Base-by-base conservation (phyloP, 1,284 basidiomycete species). In the Ceratobasidium theobromae region DNA sequence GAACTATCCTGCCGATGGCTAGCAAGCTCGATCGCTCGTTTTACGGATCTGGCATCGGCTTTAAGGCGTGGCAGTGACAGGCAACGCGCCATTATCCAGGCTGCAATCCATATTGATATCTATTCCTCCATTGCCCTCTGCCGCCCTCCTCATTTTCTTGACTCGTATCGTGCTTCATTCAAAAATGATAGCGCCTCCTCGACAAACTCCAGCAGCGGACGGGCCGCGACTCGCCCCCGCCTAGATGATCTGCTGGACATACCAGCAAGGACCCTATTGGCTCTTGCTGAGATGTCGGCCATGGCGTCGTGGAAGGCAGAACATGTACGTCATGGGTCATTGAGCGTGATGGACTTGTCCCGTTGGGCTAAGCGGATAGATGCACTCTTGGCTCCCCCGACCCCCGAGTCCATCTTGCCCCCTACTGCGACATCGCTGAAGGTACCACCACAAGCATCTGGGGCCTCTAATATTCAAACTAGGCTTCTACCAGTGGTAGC, bases 331-430 rank as follows among this genome's bases (percentile, higher is more conserved):
- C 60, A 64, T 28, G 60, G 60, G 1, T 52, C 60, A 28, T 49
- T 64, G 45, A 64, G 60, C 48, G 60, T 64, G 1, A 64, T 64
- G 60, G 60, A 64, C 38, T 53, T 64, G 33, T 64, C 60, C 18
- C 60, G 60, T 40, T 64, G 60, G 60, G 60, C 60, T 49, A 64
- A 64, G 28, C 60, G 60, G 11, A 53, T 64, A 14, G 60, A 64
- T 28, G 60, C 60, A 18, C 25, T 64, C 9, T 48, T 64, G 16
- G 38, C 49, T 43, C 60, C 60, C 16, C 60, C 60, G 14, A 28
- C 48, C 9, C 33, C 60, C 16, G 60, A 64, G 49, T 52, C 57
- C 18, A 28, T 60, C 32, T 14, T 53, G 16, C 14, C 25, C 18
- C 48, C 25, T 27, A 48, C 14, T 14, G n/a, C 49, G 2, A 32